A percentile compares a stretch with the other conserved stretches of the same genome.
These are phyloP conservation scores for Pleurotus salmoneostramineus DNA, from an alignment of 768 basidiomycete species.

Conservation along the genomic window DNA sequence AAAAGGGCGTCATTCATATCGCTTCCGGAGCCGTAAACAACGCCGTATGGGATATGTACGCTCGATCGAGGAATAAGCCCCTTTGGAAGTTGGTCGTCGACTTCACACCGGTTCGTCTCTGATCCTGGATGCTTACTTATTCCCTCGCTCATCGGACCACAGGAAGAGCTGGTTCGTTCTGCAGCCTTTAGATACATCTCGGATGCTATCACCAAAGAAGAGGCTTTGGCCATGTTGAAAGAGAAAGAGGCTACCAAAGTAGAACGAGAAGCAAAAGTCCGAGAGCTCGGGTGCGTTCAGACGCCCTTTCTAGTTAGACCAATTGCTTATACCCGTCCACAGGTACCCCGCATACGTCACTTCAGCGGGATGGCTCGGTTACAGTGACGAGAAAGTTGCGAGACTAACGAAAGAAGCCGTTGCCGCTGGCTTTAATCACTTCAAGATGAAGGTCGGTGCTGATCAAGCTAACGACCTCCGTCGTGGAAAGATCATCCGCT, in stretches of 20 bases:
- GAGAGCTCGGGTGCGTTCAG: constrained; percentile 52
- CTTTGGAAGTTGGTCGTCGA: constrained; percentile 93
- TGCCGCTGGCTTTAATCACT: constrained; percentile 90
- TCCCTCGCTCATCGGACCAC: not conserved
- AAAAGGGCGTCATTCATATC: constrained; percentile 93
- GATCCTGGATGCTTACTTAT: constrained; percentile 9
- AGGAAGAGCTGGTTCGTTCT: constrained; percentile 78
- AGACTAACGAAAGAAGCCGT: constrained; percentile 85
- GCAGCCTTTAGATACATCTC: constrained; percentile 88
- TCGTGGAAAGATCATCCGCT: constrained; percentile 84
- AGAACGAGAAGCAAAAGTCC: constrained; percentile 74
- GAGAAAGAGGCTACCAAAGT: constrained; percentile 73
- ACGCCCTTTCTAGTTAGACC: not conserved
- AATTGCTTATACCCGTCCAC: not conserved
- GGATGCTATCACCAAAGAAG: constrained; percentile 88
- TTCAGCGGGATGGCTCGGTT: constrained; percentile 91
- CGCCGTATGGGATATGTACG: constrained; percentile 93
- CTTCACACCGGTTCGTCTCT: constrained; percentile 63
- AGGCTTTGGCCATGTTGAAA: constrained; percentile 81
- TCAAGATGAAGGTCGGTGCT: constrained; percentile 98
- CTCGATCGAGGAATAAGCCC: constrained; percentile 75
- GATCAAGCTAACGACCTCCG: constrained; percentile 79
- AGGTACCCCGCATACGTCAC: constrained; percentile 95
- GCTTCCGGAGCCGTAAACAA: constrained; percentile 88
- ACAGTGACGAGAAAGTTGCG: constrained; percentile 88